Conservation (phyloP, 331 rosid species). For the Erythrophleum ivorense region DNA sequence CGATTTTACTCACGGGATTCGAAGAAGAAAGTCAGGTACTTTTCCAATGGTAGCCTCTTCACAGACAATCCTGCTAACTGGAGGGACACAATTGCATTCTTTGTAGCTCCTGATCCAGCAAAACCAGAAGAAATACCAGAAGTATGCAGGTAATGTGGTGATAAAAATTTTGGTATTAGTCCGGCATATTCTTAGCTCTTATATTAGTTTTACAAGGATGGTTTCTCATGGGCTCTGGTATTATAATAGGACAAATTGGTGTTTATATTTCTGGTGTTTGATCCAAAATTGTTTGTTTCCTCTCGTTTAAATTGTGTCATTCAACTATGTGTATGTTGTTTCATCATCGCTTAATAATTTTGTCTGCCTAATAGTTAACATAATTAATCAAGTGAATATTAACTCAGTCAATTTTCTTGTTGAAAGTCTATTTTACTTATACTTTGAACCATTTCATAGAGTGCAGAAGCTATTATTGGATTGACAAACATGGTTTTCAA, state of each 20-base stretch:
- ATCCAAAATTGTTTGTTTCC: neutral
- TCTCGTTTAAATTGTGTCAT: neutral
- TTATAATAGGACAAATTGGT: neutral
- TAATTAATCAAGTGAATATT: no score
- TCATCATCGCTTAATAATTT: no score
- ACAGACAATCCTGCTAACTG: constrained; percentile 1
- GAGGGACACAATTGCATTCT: constrained; percentile 23
- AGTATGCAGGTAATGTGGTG: neutral
- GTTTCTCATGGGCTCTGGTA: neutral
- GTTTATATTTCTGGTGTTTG: neutral
- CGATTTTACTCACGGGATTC: constrained; percentile 20
- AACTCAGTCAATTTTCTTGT: neutral
- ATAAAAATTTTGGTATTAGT: neutral
- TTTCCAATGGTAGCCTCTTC: neutral
- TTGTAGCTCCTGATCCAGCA: constrained; percentile 25
- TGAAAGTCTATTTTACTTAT: neutral
- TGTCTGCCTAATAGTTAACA: neutral
- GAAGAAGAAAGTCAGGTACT: constrained; percentile 14
- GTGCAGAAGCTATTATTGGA: neutral
- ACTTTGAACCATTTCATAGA: neutral
- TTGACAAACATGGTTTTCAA: no score
- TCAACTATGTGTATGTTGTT: neutral
- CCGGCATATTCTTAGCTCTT: neutral
- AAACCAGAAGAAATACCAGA: constrained; percentile 16
- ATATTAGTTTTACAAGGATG: neutral